Percentiles rank a stretch among this genome's conserved stretches.
Conservation (phyloP, 129 eudicot species). For the Deinandra increscens region DNA sequence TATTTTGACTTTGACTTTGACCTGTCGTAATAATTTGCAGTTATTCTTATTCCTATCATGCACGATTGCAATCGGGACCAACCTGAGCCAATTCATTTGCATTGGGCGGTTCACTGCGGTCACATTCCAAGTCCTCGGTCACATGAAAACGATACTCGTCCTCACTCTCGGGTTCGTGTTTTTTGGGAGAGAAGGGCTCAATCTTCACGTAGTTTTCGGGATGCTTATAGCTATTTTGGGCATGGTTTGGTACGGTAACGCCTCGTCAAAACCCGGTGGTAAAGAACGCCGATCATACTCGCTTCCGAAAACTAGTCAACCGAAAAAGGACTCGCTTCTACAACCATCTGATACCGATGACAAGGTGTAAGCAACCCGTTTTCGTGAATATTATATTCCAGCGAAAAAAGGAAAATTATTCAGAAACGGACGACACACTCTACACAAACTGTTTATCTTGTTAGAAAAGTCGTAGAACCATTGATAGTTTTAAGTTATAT, state of each 20-base stretch:
- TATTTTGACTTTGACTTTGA: too few species aligned
- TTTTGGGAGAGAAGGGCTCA: constrained; percentile 66
- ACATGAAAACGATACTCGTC: constrained; percentile 75
- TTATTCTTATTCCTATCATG: constrained; percentile 39
- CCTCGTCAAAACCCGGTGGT: constrained; percentile 53
- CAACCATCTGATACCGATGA: constrained; percentile 22
- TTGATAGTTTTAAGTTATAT: constrained; percentile 21
- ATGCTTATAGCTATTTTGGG: constrained; percentile 45
- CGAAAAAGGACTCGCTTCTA: constrained; percentile 35
- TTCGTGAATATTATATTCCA: constrained; percentile 2
- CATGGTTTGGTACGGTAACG: constrained; percentile 51
- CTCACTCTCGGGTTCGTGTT: constrained; percentile 58
- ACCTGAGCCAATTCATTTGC: constrained; percentile 42
- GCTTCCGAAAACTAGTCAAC: constrained; percentile 30
- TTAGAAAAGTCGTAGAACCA: constrained; percentile 3
- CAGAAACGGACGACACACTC: constrained; percentile 3
- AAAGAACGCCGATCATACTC: constrained; percentile 44
- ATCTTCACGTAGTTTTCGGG: constrained; percentile 57
- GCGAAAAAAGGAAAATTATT: background rate
- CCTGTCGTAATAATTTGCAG: constrained; percentile 23
- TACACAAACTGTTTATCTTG: background rate
- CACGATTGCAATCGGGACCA: constrained; percentile 42
- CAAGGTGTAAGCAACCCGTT: constrained; percentile 28
- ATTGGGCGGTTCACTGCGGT: constrained; percentile 57
- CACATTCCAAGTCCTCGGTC: constrained; percentile 74